Base-by-base conservation (phyloP, 345 rosid species). In the Euphorbia lathyris region DNA sequence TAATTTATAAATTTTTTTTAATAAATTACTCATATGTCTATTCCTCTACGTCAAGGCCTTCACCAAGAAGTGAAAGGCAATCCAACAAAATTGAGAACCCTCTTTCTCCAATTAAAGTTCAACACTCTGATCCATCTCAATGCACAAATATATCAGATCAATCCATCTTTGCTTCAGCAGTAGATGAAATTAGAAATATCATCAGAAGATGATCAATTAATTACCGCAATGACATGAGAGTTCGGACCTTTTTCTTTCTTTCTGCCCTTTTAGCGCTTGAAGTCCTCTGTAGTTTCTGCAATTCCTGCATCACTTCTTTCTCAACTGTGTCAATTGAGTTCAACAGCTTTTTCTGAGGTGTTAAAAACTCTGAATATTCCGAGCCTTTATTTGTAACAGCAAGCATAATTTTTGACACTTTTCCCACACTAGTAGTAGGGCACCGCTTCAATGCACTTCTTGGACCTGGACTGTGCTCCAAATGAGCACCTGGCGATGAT, bases 341-440 rank as follows among this genome's bases (percentile, higher is more conserved):
- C 69, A 91, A 75, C 4, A 95, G 90, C 56, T 90, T 95, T 83
- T 83, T 95, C 80, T 95, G 92, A 0, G 97, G 99, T n/a, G 99
- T 95, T 63, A 90, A 71, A 72, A 74, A 74, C 38, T 87, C 97
- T 5, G 86, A 76, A 36, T 80, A 86, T 43, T 57, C 87, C 19
- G 71, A 63, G 9, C 72, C 59, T 78, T 75, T 78, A 51, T 85
- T 85, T 7, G 84, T 77, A 59, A 88, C 66, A 65, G 84, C 81
- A 56, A 78, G 83, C 71, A 94, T 65, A 69, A 90, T 78, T 77
- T 84, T 86, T 3, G 80, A 82, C 45, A 90, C 83, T 69, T 72
- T 85, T 50, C 80, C 80, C 17, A 85, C 76, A n/a, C n/a, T n/a
- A 45, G 92, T 79, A 0, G 71, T 63, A 26, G 84, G 88, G 72